Evolutionary conservation across 129 eudicot genomes (phyloP).

Genomic region (Flaveria bidentis): DNA sequence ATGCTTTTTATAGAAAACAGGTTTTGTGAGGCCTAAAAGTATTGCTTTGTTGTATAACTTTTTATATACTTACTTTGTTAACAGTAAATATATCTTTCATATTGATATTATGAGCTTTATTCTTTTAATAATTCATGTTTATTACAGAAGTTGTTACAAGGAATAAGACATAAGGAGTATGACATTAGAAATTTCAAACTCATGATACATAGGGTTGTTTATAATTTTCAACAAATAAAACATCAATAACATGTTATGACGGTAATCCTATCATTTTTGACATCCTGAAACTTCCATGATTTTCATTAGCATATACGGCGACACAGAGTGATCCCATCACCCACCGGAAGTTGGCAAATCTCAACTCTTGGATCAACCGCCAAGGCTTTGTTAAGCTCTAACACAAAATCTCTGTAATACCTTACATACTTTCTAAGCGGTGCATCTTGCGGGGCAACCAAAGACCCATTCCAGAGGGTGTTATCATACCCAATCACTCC

Average conservation of each 20-base stretch:
- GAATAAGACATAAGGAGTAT: neutral
- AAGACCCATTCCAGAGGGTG: slow-evolving; percentile 40
- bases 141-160: no score
- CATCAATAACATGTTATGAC: neutral
- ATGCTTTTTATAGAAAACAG: no score
- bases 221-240: neutral
- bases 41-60: no score
- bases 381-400: slow-evolving; percentile 41
- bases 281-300: neutral
- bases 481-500: slow-evolving; percentile 41
- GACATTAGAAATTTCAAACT: neutral
- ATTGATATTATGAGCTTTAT: no score
- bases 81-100: no score
- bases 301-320: slow-evolving; percentile 27
- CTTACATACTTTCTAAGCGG: slow-evolving; percentile 34
- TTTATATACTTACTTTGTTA: no score
- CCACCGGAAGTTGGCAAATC: slow-evolving; percentile 37
- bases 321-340: slow-evolving; percentile 41
- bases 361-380: slow-evolving; percentile 33
- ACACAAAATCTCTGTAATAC: slow-evolving; percentile 35
- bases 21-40: no score
- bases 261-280: neutral
- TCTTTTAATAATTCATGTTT: no score
- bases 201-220: neutral
- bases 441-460: slow-evolving; percentile 37